phyloP scores from a whole-genome alignment of 1,284 basidiomycete genomes.

The Apiotrichum mycotoxinovorans region DNA sequence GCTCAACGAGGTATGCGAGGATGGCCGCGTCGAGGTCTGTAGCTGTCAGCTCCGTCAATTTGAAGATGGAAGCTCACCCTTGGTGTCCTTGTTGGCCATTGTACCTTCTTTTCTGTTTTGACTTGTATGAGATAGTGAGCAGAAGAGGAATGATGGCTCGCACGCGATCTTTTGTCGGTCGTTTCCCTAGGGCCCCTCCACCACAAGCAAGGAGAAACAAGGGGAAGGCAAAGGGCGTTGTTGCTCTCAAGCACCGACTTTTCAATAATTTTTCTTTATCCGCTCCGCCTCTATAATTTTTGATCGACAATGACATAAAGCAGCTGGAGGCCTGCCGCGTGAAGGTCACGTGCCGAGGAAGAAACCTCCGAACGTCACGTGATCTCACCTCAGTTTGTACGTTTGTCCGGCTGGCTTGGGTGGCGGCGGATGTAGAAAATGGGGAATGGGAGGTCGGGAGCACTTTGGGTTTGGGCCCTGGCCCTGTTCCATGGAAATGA shows the following conservation, averaged over 20 bases:
- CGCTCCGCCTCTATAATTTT: too few relatives aligned
- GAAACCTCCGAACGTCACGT: too few relatives aligned
- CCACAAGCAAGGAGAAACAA: neutral
- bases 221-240: too few relatives aligned
- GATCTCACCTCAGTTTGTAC: too few relatives aligned
- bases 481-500: neutral
- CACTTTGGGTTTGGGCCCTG: too few relatives aligned
- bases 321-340: too few relatives aligned
- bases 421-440: too few relatives aligned
- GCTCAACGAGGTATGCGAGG: conserved; percentile 44
- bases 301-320: too few relatives aligned
- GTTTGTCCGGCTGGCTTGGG: too few relatives aligned
- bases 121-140: neutral
- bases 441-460: too few relatives aligned
- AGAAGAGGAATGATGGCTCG: neutral
- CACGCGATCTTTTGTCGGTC: neutral
- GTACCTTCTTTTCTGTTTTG: neutral
- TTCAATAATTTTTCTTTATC: conserved; percentile 1
- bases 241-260: neutral
- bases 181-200: too few relatives aligned
- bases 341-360: too few relatives aligned
- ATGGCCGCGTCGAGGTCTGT: conserved; percentile 47
- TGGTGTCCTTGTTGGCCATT: conserved; percentile 11
- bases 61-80: conserved; percentile 11
- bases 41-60: neutral